These are phyloP conservation scores for Solanum appendiculatum DNA, from an alignment of 257 asterid species.

Conservation along the genomic window DNA sequence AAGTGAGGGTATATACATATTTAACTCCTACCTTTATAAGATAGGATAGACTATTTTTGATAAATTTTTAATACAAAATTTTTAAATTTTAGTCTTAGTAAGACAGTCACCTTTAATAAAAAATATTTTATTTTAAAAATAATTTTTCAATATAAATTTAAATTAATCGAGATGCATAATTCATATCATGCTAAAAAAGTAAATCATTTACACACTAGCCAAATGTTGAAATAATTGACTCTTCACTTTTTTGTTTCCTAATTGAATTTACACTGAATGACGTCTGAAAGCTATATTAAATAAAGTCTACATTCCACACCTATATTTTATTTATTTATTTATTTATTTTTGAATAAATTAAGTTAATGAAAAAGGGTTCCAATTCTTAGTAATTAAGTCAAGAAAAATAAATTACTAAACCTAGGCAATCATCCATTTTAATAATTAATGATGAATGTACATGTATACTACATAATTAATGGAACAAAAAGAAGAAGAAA, in stretches of 20 bases:
- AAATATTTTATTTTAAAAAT: too few relatives aligned
- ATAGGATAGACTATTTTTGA: too few relatives aligned
- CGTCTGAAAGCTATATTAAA: not conserved
- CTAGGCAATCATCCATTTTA: not conserved
- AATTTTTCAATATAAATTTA: rapidly evolving
- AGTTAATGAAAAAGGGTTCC: not conserved
- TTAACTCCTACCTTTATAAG: too few relatives aligned
- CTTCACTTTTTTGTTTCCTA: not conserved
- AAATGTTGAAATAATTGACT: not conserved
- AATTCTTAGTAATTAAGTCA: not conserved
- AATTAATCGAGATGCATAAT: not conserved
- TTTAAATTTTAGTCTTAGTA: too few relatives aligned
- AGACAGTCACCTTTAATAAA: too few relatives aligned
- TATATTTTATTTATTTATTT: not conserved
- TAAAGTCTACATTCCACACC: not conserved
- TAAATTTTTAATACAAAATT: too few relatives aligned
- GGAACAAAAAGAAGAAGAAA: not conserved
- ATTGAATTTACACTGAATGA: not conserved
- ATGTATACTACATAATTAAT: not conserved
- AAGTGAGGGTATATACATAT: too few relatives aligned
- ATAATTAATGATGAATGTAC: not conserved
- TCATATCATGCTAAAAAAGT: not conserved
- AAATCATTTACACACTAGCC: not conserved
- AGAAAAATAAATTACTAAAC: not conserved
- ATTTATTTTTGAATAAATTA: not conserved